phyloP scores from a whole-genome alignment of 2,329 filamentous ascomycete species.

The Aspergillus phoenicis region DNA sequence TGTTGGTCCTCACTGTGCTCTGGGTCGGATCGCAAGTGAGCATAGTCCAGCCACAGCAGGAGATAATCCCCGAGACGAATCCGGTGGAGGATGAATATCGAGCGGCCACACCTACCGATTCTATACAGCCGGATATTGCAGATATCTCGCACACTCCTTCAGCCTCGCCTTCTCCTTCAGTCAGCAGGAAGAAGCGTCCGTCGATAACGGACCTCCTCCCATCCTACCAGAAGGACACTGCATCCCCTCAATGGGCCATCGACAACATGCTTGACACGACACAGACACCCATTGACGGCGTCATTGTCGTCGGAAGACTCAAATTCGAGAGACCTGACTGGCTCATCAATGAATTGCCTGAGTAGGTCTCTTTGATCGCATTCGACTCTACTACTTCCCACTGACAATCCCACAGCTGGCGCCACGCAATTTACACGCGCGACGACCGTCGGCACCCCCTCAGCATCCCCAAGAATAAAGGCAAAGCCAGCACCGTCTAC shows the following conservation, averaged over 20 bases:
- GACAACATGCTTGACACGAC: slow-evolving; percentile 19
- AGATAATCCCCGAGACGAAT: not conserved
- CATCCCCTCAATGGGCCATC: not conserved
- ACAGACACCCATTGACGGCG: slow-evolving; percentile 14
- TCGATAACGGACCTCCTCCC: slow-evolving; percentile 10
- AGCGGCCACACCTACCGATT: slow-evolving; percentile 10
- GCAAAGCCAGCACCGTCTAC: slow-evolving; percentile 48
- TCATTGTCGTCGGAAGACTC: slow-evolving; percentile 46
- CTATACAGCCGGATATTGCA: not conserved
- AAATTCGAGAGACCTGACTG: slow-evolving; percentile 47
- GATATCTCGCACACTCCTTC: not conserved
- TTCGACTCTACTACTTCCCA: not conserved
- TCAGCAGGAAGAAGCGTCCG: not conserved
- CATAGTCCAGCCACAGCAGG: slow-evolving; percentile 10
- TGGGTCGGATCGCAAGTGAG: slow-evolving; percentile 24
- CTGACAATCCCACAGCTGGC: slow-evolving; percentile 39
- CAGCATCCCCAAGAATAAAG: slow-evolving; percentile 40
- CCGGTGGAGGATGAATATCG: not conserved
- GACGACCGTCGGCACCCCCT: slow-evolving; percentile 33
- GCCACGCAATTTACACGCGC: slow-evolving; percentile 46
- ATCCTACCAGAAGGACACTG: not conserved
- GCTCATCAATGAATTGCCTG: slow-evolving; percentile 46
- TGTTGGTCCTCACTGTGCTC: slow-evolving; percentile 23
- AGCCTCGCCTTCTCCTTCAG: slow-evolving; percentile 10
- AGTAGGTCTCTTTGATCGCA: slow-evolving; percentile 35